Percentiles rank a stretch among this genome's conserved stretches.
Evolutionary conservation across 306 rosid species (phyloP).

Genomic region (Dryas drummondii): DNA sequence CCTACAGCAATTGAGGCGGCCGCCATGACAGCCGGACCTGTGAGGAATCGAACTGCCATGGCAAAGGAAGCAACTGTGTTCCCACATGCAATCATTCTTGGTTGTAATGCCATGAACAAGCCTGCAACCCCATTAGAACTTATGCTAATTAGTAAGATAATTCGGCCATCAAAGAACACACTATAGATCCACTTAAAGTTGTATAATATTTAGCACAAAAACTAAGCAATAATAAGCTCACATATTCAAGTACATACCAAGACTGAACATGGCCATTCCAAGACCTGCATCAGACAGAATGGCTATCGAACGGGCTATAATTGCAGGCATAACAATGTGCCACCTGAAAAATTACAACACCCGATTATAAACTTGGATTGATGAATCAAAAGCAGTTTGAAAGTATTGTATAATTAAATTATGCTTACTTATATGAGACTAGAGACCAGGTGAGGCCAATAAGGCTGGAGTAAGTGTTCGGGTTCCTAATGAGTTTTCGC

Average conservation of each 20-base stretch:
- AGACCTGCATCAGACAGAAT: constrained; percentile 84
- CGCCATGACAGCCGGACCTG: constrained; percentile 80
- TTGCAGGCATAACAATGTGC: constrained; percentile 75
- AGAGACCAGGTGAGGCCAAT: constrained; percentile 85
- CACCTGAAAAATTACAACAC: constrained; percentile 44
- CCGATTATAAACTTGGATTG: not conserved
- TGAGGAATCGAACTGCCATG: constrained; percentile 76
- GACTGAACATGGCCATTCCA: constrained; percentile 97
- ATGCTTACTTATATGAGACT: constrained; percentile 65
- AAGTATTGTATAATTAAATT: not conserved
- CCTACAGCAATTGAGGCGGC: constrained; percentile 72
- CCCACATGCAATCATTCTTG: constrained; percentile 77
- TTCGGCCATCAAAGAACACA: not conserved
- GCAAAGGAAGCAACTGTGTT: constrained; percentile 68
- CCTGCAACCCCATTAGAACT: constrained; percentile 38
- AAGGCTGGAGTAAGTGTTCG: constrained; percentile 81
- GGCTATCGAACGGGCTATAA: constrained; percentile 61
- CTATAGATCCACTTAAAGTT: too few relatives aligned
- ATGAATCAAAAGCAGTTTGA: not conserved
- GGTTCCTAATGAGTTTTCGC: constrained; percentile 77
- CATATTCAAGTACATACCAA: constrained; percentile 41
- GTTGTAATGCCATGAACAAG: constrained; percentile 89
- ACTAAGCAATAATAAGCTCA: not conserved
- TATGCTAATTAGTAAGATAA: not conserved
- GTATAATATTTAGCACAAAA: not conserved